Base-by-base conservation (phyloP, 1,284 basidiomycete species). In the Inonotus obliquus region DNA sequence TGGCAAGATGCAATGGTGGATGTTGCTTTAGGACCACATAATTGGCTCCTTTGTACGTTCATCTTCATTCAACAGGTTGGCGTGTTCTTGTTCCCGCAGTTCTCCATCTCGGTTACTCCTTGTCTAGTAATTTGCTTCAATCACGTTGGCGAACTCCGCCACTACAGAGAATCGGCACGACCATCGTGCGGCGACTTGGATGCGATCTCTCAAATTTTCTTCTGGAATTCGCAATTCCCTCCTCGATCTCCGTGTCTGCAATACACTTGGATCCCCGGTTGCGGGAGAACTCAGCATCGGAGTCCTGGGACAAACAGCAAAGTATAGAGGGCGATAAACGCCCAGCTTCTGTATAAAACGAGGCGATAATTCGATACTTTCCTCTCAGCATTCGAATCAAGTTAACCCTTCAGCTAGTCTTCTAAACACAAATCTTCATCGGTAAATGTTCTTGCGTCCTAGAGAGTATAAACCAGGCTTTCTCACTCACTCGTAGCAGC, bases 331-430 rank as follows among this genome's bases (percentile, higher is more conserved):
- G 23, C 23, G 19, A 3, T 57, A 57, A 57, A 57, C 55, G 55
- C 55, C 55, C 41, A 35, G 14, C 21, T 37, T 39, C 14, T 14
- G 27, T 41, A 57, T 57, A 57, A 57, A 57, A 57, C 39, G 19
- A 27, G 27, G 7, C 21, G 19, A 47, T 4, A 21, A 9, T 29
- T 6, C 41, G 44, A 27, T 47, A 27, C 17, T 45, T 32, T 19
- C 32, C 6, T 23, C 27, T 17, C 44, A 35, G 14, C 39, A 21
- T n/a, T 14, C 55, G 29, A 57, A 7, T 7, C 38, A 37, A 45
- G 7, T 11, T 29, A 39, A 14, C 17, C 52, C 7, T 19, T 54
- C 27, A 54, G 35, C 25, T n/a, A 14, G 13, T 14, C 19, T 44
- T 11, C 17, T 44, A 9, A 44, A 4, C 19, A 44, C 41, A 14